Conservation (phyloP, 805 yeast genomes). For the Alloascoidea africana region DNA sequence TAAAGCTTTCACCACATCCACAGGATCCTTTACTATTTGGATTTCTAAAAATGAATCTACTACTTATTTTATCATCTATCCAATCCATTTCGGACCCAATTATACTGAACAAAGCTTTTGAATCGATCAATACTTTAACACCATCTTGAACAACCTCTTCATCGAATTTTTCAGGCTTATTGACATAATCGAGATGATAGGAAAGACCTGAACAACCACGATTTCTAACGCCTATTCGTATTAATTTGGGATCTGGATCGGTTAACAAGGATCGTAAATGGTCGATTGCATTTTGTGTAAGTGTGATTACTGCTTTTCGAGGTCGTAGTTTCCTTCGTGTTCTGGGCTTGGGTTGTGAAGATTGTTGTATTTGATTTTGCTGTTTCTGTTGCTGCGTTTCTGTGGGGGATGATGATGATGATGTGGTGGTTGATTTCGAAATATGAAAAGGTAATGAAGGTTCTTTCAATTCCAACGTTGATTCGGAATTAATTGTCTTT, state of each 20-base stretch:
- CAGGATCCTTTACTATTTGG: constrained; percentile 97
- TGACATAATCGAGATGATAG: constrained; percentile 82
- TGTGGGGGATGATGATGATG: too few relatives aligned
- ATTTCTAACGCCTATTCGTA: constrained; percentile 87
- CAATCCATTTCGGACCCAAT: constrained; percentile 98
- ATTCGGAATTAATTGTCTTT: too few relatives aligned
- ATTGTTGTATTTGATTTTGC: constrained; percentile 12
- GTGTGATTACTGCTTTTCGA: constrained; percentile 76
- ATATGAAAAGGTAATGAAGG: too few relatives aligned
- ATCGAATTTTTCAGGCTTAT: constrained; percentile 86
- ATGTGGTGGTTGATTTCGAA: too few relatives aligned
- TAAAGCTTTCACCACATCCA: constrained; percentile 97
- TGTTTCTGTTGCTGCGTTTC: constrained; percentile 9
- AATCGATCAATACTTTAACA: constrained; percentile 82
- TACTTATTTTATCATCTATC: constrained; percentile 83
- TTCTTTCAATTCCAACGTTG: too few relatives aligned
- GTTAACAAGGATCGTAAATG: constrained; percentile 57
- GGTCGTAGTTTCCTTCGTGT: constrained; percentile 55
- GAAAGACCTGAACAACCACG: constrained; percentile 95
- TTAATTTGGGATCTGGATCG: constrained; percentile 78
- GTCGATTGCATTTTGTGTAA: constrained; percentile 57
- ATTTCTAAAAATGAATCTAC: constrained; percentile 83
- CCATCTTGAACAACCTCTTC: constrained; percentile 88
- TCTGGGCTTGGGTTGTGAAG: constrained; percentile 13
- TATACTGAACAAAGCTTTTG: constrained; percentile 88